Percentiles rank a stretch among this genome's conserved stretches.
Evolutionary conservation across 768 basidiomycete species (phyloP).

Genomic region (Termitomyces sp.): DNA sequence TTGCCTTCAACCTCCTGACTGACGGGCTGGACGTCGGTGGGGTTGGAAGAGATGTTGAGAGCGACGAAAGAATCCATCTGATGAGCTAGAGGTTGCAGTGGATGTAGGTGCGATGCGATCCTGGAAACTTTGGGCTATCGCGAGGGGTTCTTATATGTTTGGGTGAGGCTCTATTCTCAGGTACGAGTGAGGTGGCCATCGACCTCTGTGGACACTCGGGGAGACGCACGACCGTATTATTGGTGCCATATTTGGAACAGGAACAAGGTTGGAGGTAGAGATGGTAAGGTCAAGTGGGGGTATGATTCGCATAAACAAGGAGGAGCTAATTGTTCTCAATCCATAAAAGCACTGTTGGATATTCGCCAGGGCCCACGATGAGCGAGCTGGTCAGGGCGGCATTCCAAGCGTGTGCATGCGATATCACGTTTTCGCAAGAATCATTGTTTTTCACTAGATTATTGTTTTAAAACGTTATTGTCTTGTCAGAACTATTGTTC

Average conservation of each 20-base stretch:
- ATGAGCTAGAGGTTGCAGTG: not conserved
- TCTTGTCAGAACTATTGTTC: not conserved
- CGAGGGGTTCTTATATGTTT: no score
- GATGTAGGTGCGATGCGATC: no score
- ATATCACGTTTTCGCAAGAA: no score
- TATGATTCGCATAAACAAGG: not conserved
- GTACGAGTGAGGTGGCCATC: not conserved
- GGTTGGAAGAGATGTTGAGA: not conserved
- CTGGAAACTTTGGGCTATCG: no score
- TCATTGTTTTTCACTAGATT: not conserved
- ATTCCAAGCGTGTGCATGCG: not conserved
- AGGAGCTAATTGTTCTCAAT: not conserved
- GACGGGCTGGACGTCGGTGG: not conserved
- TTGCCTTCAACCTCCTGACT: no score
- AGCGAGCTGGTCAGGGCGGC: not conserved
- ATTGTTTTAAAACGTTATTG: not conserved
- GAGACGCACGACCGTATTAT: not conserved
- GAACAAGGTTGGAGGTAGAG: not conserved
- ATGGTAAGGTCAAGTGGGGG: not conserved
- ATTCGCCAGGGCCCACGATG: not conserved
- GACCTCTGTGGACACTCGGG: not conserved
- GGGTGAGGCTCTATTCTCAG: not conserved
- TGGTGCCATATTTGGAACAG: not conserved
- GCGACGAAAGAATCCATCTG: slow-evolving; percentile 7
- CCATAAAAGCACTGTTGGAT: not conserved